Base-by-base conservation (phyloP, 2,329 filamentous ascomycete genomes). In the Exophiala phaeomuriformis region DNA sequence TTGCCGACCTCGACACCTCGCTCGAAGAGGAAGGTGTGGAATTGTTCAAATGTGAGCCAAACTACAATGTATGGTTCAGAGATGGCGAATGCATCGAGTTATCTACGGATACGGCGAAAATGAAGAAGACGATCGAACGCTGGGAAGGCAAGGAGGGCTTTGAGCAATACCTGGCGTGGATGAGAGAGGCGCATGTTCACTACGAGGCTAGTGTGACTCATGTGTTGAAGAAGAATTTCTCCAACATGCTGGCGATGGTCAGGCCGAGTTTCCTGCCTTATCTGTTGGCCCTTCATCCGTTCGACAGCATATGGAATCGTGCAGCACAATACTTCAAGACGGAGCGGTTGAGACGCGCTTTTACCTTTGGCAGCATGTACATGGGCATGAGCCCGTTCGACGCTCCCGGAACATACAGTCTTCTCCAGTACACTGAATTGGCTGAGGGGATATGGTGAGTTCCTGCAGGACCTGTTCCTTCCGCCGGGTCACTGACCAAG, bases 321-420 rank as follows among this genome's bases (percentile, higher is more conserved):
- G 81, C 84, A 2, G 73, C 78, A 29, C 77, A 76, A 56, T 88
- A 88, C 63, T 89, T 89, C 67, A 77, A 74, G 73, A 84, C 82
- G 0, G 85, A 88, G 64, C 73, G 84, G 53, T 64, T 89, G 63
- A 73, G 85, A 56, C 71, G 84, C 29, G 84, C 85, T 0, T 89
- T 89, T 60, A 88, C 85, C 0, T 89, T 89, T 68, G 84, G 81
- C 27, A 88, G 83, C 62, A 90, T 89, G 85, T 89, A 90, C 64
- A 85, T 89, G 82, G 86, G 86, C 0, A 89, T 89, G 85, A 83
- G 77, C 51, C 86, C 86, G 0, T 89, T 85, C 64, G 83, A 87
- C 64, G 85, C 86, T 0, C 86, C 85, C 0, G 84, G 82, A 2
- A 88, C 85, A 1, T 89, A 89, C 69, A 83, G 78, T 46, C 67